phyloP scores from a whole-genome alignment of 2,329 filamentous ascomycete species.

The Nigrospora osmanthi region DNA sequence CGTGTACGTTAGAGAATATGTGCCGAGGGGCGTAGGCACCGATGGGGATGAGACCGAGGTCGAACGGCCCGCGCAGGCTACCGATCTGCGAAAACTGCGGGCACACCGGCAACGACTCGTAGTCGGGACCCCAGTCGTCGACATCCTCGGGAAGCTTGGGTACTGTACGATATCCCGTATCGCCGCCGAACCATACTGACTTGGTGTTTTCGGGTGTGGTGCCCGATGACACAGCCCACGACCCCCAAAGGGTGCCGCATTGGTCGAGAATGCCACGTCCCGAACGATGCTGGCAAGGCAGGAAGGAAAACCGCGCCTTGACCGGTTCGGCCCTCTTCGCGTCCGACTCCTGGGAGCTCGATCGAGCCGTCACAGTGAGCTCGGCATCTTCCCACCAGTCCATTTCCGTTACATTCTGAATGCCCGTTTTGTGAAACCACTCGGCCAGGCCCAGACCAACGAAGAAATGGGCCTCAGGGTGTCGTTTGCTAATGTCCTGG shows the following conservation, averaged over 20 bases:
- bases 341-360: conserved; percentile 6
- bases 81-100: conserved; percentile 86
- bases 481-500: conserved; percentile 57
- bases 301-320: conserved; percentile 63
- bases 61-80: conserved; percentile 71
- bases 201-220: conserved; percentile 32
- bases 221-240: conserved; percentile 71
- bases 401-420: conserved; percentile 74
- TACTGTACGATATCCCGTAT: conserved; percentile 84
- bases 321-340: conserved; percentile 37
- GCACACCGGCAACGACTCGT: conserved; percentile 61
- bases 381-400: conserved; percentile 92
- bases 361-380: conserved; percentile 45
- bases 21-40: conserved; percentile 73
- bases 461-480: conserved; percentile 81
- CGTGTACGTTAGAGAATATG: conserved; percentile 75
- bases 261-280: conserved; percentile 63
- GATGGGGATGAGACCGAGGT: conserved; percentile 87
- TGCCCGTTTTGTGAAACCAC: conserved; percentile 69
- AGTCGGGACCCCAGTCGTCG: conserved; percentile 66
- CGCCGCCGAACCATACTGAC: conserved; percentile 82
- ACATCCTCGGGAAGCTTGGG: conserved; percentile 49
- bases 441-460: conserved; percentile 74
- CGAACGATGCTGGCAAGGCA: conserved; percentile 79
- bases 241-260: conserved; percentile 75